Evolutionary conservation across 768 basidiomycete species (phyloP), one percentile per base, ranked within the genome.

Genomic region (Pleurotus tuoliensis): DNA sequence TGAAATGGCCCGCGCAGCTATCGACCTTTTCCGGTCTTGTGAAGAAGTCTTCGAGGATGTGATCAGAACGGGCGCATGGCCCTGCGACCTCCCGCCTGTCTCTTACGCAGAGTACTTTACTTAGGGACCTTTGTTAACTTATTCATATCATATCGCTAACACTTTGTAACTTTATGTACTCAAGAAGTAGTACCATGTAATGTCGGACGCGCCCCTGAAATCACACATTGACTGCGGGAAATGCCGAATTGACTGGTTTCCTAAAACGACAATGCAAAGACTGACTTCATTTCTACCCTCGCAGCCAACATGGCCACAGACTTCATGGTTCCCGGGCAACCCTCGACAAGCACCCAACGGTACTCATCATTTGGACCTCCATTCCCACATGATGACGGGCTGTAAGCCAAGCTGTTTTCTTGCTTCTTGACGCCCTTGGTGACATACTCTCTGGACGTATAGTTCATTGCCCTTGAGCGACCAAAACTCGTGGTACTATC

Each of bases 401-500:
- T 30, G 51, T 53, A 40, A 53, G 51, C 41, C 7, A 15, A 9
- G 30, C 30, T 40, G 18, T 53, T 30, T 12, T 53, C 18, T 41
- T 22, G 13, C 8, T 27, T 50, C 25, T n/a, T 20, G 51, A 16
- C 51, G 22, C 11, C 22, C 22, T 51, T 11, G 46, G 2, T 18
- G n/a, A 47, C n/a, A 15, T 20, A 15, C 46, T 20, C 16, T 13
- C 24, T 15, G 24, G 13, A 25, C 18, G 24, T 44, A 15, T 38
- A 53, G 51, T 18, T n/a, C 51, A 16, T 69, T 81, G 30, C 81
- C 85, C 45, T 67, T 86, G 57, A 84, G 83, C 61, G 91, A 93
- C 70, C 82, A 80, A 57, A 88, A 90, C 63, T 77, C 82, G 18
- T 93, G 89, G 88, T 92, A 90, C 66, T 92, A 90, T 64, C 91